Evolutionary conservation across 257 asterid species (phyloP).

Genomic region (Galeopsis tetrahit): DNA sequence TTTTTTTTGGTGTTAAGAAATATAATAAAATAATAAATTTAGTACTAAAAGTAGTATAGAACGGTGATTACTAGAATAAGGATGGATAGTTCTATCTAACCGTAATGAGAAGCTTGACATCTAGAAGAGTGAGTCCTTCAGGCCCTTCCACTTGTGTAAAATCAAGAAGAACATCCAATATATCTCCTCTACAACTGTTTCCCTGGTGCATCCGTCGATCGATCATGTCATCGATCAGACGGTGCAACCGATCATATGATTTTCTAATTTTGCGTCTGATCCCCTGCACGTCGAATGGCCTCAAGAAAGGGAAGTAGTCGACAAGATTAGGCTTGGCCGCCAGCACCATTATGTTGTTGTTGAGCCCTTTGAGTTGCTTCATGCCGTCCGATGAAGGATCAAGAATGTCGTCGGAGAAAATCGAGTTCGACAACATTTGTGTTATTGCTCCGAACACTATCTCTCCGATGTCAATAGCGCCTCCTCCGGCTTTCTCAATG

Average conservation of each 20-base stretch:
- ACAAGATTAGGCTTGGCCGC: not conserved
- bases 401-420: not conserved
- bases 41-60: too few species aligned
- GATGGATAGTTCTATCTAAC: not conserved
- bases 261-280: not conserved
- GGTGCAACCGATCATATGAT: conserved; percentile 14
- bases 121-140: not conserved
- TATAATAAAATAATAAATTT: too few species aligned
- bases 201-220: not conserved
- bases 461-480: not conserved
- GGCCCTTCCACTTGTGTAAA: not conserved
- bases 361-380: conserved; percentile 6
- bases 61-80: too few species aligned
- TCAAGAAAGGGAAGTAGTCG: conserved; percentile 22
- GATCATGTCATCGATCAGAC: not conserved
- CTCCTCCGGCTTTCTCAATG: not conserved
- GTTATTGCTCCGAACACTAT: not conserved
- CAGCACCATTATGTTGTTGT: not conserved
- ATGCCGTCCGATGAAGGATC: conserved; percentile 5
- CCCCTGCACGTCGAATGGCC: conserved; percentile 18
- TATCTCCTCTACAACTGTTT: not conserved
- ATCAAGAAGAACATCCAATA: not conserved
- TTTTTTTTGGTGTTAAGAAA: too few species aligned
- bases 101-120: conserved; percentile 1
- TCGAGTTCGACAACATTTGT: not conserved